Base-by-base conservation (phyloP, 2,329 filamentous ascomycete genomes). In the Claviceps sorghi region DNA sequence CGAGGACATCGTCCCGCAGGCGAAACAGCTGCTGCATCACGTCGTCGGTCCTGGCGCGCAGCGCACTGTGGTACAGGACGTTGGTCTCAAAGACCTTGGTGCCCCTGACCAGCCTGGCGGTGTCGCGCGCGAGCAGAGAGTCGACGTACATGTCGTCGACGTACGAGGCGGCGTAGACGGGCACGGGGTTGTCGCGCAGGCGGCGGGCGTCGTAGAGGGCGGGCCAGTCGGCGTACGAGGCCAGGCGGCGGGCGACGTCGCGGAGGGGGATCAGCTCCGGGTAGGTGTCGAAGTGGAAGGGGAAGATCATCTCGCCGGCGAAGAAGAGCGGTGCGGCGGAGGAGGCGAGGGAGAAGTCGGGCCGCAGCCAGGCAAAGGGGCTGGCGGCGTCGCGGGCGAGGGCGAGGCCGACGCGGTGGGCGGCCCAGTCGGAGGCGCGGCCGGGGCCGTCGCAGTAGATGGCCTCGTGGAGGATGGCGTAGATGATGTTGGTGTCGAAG, bases 61-160 rank as follows among this genome's bases (percentile, higher is more conserved):
- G 65, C 0, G 86, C 91, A 62, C 93, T 84, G 67, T 97, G 91
- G 62, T 93, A 93, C 75, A 95, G 79, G 26, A 77, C 74, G 64
- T 95, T 96, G 41, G 88, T 95, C 62, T 93, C 80, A 60, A 84
- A 93, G 42, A 87, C 82, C 70, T 88, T 89, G 63, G 80, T 84
- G 1, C 82, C 83, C 64, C 79, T 84, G 64, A 96, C 86, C 61
- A 82, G 78, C 42, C 70, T 71, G 10, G 87, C 88, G 17, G 88
- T 94, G 59, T 85, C 80, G 59, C 79, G 76, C 9, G 86, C 84
- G 52, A 89, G 70, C 7, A 80, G 79, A 58, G 79, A 86, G 62
- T 94, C 86, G 32, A 97, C 90, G 61, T 94, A 96, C 86, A 96
- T 93, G 64, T 95, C 89, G 56, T 95, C 84, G 4, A 88, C 66